These are phyloP conservation scores for Trichoderma koningii DNA, from an alignment of 2,329 filamentous ascomycete genomes.

Conservation along the genomic window DNA sequence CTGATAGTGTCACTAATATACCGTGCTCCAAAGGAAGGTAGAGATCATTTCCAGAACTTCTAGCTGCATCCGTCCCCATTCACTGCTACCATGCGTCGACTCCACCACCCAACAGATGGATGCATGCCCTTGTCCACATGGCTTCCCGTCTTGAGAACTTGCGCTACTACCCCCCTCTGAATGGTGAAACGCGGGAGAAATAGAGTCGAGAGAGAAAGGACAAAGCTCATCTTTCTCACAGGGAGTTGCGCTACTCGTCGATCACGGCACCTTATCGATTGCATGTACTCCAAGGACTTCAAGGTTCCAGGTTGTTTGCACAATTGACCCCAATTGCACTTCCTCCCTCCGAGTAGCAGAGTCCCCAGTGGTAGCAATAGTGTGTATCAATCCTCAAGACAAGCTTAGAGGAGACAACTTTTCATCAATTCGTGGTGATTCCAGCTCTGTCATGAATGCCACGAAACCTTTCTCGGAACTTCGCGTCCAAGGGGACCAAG, in stretches of 20 bases:
- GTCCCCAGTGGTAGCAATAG: too few species aligned
- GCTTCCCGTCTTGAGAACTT: background rate
- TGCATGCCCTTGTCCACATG: background rate
- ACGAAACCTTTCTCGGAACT: background rate
- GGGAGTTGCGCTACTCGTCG: background rate
- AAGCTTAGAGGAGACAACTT: background rate
- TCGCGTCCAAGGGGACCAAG: background rate
- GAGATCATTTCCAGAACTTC: too few species aligned
- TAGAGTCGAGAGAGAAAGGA: background rate
- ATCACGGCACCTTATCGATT: constrained; percentile 23
- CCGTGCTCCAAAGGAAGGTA: background rate
- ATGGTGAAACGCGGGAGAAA: constrained; percentile 18
- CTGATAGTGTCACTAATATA: background rate
- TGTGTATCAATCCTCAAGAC: too few species aligned
- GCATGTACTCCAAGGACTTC: background rate
- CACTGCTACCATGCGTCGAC: background rate
- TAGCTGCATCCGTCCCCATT: background rate
- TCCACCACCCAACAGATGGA: background rate
- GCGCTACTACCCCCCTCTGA: background rate
- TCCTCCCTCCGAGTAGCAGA: background rate
- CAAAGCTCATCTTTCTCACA: background rate
- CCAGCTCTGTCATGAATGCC: constrained; percentile 5
- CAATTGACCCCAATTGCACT: background rate
- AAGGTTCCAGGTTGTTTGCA: background rate
- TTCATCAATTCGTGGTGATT: background rate